Evolutionary conservation across 2,329 filamentous ascomycete species (phyloP).

Genomic region (Parastagonospora nodorum): DNA sequence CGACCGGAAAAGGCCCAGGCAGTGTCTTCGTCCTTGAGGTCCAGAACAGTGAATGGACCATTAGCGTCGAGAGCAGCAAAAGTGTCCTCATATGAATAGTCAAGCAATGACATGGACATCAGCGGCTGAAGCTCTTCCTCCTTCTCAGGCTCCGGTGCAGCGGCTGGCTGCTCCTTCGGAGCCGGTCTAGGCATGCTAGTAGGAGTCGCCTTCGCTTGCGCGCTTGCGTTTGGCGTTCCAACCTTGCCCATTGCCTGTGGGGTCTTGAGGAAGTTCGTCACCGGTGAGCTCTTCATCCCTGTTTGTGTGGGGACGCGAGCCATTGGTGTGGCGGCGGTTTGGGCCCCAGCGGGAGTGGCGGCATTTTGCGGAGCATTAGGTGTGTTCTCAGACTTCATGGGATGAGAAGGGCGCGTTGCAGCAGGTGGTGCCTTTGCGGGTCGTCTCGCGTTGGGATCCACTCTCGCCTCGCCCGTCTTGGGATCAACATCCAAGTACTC

Average conservation of each 20-base stretch:
- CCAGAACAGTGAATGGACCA: constrained; percentile 37
- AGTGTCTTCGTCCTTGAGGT: constrained; percentile 43
- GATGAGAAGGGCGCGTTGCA: constrained; percentile 27
- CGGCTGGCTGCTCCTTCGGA: constrained; percentile 31
- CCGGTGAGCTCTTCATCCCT: constrained; percentile 45
- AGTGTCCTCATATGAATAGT: constrained; percentile 41
- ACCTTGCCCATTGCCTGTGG: constrained; percentile 42
- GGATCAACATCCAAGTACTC: constrained; percentile 57
- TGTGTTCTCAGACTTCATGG: constrained; percentile 42
- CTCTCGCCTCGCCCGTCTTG: constrained; percentile 46
- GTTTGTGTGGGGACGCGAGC: constrained; percentile 44
- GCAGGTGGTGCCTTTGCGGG: constrained; percentile 25
- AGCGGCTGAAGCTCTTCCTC: constrained; percentile 34
- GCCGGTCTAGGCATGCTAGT: constrained; percentile 28
- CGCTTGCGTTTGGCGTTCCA: constrained; percentile 39
- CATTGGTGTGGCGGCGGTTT: constrained; percentile 44
- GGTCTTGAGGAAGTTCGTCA: constrained; percentile 45
- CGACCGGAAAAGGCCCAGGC: constrained; percentile 41
- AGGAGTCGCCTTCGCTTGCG: constrained; percentile 40
- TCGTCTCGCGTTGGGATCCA: constrained; percentile 28
- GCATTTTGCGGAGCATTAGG: constrained; percentile 37
- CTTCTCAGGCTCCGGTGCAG: constrained; percentile 18
- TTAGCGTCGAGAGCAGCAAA: constrained; percentile 40
- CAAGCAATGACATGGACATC: constrained; percentile 33
- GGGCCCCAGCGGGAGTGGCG: constrained; percentile 41